Evolutionary conservation across 768 basidiomycete genomes (phyloP), one percentile per base, ranked within the genome.

Genomic region (Suillus variegatus): DNA sequence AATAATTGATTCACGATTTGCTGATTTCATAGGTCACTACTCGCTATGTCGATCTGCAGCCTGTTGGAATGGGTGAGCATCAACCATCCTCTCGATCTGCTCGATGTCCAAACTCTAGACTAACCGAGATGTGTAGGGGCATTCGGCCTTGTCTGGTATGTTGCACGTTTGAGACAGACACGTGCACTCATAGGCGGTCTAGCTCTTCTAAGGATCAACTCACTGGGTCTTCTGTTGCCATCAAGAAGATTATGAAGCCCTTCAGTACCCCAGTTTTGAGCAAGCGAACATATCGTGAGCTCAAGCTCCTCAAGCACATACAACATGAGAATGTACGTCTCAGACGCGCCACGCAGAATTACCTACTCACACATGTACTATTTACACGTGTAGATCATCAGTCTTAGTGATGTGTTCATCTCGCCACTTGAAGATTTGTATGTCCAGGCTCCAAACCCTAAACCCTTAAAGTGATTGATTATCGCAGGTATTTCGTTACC

Each of bases 181-280:
- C 58, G 12, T 36, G 57, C 22, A 40, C 69, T 76, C 60, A 76
- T 62, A 47, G 40, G 20, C 62, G 44, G 65, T 47, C 70, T 6
- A 97, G 95, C 73, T 96, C 95, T 20, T 92, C 94, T 41, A 96
- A 95, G 78, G 93, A 97, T 77, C 96, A 98, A 78, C 87, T 99
- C 63, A 97, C 95, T 10, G 92, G 88, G 49, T 87, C 94, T 55
- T 92, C 94, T 20, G 96, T 97, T 64, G 97, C 97, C 73, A 96
- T 99, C 83, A 99, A 99, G 88, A 99, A 99, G 88, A 99, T 99
- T 83, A 99, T 99, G 97, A 99, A 99, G 79, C 97, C 97, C 8
- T 99, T 99, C 82, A 93, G 92, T 76, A 98, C 97, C 7, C 96
- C 97, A 22, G 97, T 99, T n/a, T 84, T 99, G 71, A 91, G 90